Evolutionary conservation across 2,329 filamentous ascomycete species (phyloP), one percentile per base, ranked within the genome.

Genomic region (Phaeoacremonium minimum): DNA sequence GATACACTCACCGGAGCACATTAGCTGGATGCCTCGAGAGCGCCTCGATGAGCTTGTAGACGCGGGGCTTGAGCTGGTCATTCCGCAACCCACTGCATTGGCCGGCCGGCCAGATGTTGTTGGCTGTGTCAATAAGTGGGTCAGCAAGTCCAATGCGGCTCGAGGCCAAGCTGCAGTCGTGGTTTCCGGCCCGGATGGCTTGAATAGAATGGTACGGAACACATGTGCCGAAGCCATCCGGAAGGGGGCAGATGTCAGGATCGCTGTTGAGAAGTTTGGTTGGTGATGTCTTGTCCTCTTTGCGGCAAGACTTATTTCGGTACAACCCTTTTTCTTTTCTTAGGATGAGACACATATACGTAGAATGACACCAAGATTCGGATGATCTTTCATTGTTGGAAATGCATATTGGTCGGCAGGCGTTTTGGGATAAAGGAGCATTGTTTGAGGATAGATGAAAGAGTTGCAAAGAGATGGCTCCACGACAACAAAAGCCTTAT

Each of bases 201-300:
- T 85, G 53, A 80, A 82, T 33, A 58, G 78, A 19, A 61, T 63
- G 36, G 75, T 78, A n/a, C 65, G 77, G 46, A 84, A 83, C 53
- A 58, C 61, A 3, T 79, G 73, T 51, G 70, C 77, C 2, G 49
- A 50, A 6, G 56, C 75, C 40, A 60, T 77, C 8, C 53, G 58
- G 35, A 45, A 60, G 7, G 79, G 78, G 0, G 53, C 52, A 32
- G 51, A 73, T 48, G 58, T 83, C 4, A 55, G 66, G 36, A 61
- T 83, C 33, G 61, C 67, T 18, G 71, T 83, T 17, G 80, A 84
- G 71, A 84, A 84, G 50, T 83, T 83, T 64, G 79, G 78, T 2
- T 84, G 80, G 80, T 84, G 38, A 49, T n/a, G n/a, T n/a, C n/a
- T n/a, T n/a, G n/a, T n/a, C n/a, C n/a, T n/a, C n/a, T n/a, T n/a